A percentile compares a stretch with the other conserved stretches of the same genome.
phyloP scores from a whole-genome alignment of 176 grass and related monocot species.

The Miscanthus lutarioriparius region DNA sequence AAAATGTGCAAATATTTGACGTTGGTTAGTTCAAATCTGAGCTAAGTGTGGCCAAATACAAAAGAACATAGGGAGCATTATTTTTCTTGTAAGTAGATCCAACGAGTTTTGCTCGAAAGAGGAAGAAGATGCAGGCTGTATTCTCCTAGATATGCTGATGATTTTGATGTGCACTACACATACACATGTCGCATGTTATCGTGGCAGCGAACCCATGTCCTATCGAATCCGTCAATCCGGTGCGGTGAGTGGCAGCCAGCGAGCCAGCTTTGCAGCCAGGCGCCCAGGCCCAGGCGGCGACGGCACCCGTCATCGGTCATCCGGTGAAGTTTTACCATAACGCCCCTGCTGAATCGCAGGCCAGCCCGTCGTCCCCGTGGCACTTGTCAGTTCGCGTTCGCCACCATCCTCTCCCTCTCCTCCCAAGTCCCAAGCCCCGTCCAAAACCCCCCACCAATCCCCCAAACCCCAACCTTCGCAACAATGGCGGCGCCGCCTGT shows the following conservation, averaged over 20 bases:
- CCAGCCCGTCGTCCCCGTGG: neutral
- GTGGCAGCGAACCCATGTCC: neutral
- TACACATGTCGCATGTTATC: neutral
- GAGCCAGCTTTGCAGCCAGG: neutral
- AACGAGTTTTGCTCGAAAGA: neutral
- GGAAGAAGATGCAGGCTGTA: neutral
- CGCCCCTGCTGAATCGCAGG: neutral
- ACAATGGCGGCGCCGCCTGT: slow-evolving; percentile 49
- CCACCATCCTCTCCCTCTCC: neutral
- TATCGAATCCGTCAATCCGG: neutral
- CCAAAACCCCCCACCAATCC: neutral
- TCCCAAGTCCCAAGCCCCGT: neutral
- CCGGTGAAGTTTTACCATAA: neutral
- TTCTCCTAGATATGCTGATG: neutral
- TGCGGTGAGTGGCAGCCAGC: neutral
- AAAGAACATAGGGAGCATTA: neutral
- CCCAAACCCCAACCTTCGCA: neutral
- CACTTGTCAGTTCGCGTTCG: neutral
- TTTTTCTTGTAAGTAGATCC: slow-evolving; percentile 1
- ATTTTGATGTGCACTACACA: neutral
- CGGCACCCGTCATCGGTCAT: neutral
- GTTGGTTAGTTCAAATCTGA: neutral
- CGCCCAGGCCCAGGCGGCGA: neutral
- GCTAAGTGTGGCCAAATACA: neutral
- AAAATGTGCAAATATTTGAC: neutral